Evolutionary conservation across 2,329 filamentous ascomycete genomes (phyloP).

Genomic region (Fonsecaea erecta): DNA sequence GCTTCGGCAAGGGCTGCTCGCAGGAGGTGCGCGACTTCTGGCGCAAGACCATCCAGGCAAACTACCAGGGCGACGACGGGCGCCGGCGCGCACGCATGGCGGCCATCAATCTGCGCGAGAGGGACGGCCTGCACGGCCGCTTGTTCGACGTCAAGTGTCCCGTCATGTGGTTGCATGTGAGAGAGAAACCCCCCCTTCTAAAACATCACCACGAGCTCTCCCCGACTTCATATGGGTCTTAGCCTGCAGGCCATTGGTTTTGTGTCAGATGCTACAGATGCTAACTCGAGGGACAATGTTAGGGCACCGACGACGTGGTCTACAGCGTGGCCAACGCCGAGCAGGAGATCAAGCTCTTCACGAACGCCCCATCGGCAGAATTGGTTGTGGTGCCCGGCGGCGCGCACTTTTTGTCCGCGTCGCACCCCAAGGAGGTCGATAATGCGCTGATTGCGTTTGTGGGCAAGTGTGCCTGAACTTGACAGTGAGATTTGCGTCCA

Average conservation of each 20-base stretch:
- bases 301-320: constrained; percentile 51
- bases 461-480: constrained; percentile 31
- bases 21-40: constrained; percentile 50
- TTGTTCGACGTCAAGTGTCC: constrained; percentile 56
- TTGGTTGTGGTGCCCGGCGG: constrained; percentile 53
- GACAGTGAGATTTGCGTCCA: neutral
- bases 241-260: too few species aligned
- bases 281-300: constrained; percentile 17
- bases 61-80: constrained; percentile 57
- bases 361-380: constrained; percentile 48
- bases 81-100: constrained; percentile 54
- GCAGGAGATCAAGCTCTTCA: constrained; percentile 56
- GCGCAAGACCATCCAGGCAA: constrained; percentile 50
- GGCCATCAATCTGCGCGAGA: constrained; percentile 54
- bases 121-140: constrained; percentile 54
- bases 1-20: constrained; percentile 51
- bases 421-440: constrained; percentile 53
- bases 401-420: constrained; percentile 56
- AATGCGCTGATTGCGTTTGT: constrained; percentile 48
- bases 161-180: constrained; percentile 56
- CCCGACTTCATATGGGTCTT: too few species aligned
- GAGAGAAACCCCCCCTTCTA: constrained; percentile 30
- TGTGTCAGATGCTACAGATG: too few species aligned
- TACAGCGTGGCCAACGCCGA: constrained; percentile 50
- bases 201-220: too few species aligned